Base-by-base conservation (phyloP, 257 asterid genomes). In the Perilla frutescens region DNA sequence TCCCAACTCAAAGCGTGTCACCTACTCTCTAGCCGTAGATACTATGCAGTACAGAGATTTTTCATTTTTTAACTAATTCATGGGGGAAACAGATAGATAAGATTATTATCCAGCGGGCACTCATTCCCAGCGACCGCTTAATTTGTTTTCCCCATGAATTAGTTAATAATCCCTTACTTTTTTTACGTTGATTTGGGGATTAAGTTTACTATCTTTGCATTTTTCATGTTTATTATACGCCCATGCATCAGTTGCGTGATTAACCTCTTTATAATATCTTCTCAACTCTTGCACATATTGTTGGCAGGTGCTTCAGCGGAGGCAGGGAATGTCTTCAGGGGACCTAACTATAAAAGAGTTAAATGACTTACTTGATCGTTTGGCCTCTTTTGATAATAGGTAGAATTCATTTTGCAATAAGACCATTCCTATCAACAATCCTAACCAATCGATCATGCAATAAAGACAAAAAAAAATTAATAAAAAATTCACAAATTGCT, bases 251-350 rank as follows among this genome's bases (percentile, higher is more conserved):
- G 48, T 51, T 36, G 56, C 31, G 39, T 37, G 69, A 34, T 76
- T 63, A 37, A 74, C 41, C 29, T 55, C 62, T 54, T 58, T 20
- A 10, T 47, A 47, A 50, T 49, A 70, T 50, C 41, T 32, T 51
- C 56, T 37, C 36, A 43, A 7, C 44, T 65, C 72, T 81, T 55
- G 64, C 74, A 57, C 70, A 66, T 53, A 63, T 71, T 53, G 66
- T 71, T 66, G 59, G 48, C 85, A 92, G 98, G 95, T 94, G 59
- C 82, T 94, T 49, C 92, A 90, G 66, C 71, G 87, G 68, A 86
- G 99, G 84, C 99, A 89, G 75, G 96, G 93, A 71, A 81, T 86
- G 87, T 67, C 89, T 50, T 91, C 97, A 59, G 97, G 93, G 47
- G 97, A 86, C 40, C 84, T 94, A 37, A 86, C 93, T 44, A 81